These are phyloP conservation scores for Penicillium simplicissimum DNA, from an alignment of 495 filamentous ascomycete genomes.

Conservation along the genomic window DNA sequence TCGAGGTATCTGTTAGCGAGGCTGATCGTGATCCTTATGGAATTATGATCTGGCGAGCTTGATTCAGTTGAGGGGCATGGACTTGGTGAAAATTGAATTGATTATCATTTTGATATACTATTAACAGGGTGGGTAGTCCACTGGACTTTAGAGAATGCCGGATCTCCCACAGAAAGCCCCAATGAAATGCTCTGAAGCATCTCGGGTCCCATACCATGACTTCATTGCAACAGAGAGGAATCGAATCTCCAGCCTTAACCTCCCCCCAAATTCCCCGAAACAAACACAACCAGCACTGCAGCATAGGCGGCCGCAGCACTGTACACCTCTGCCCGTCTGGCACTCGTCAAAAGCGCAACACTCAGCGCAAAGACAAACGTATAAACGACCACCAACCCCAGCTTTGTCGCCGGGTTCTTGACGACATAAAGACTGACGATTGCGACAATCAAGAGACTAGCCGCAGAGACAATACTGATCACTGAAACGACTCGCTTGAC, in stretches of 20 bases:
- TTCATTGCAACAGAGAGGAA: too few relatives aligned
- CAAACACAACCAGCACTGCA: constrained; percentile 5
- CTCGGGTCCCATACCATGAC: too few relatives aligned
- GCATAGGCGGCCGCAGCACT: constrained; percentile 3
- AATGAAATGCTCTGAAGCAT: too few relatives aligned
- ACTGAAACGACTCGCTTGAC: background rate
- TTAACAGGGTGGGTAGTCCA: too few relatives aligned
- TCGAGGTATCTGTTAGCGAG: constrained; percentile 72
- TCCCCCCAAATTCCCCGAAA: background rate
- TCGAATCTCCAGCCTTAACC: background rate
- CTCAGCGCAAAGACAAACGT: constrained; percentile 5
- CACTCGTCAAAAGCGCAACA: background rate
- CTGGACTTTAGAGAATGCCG: too few relatives aligned
- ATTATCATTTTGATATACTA: background rate
- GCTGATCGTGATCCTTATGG: constrained; percentile 78
- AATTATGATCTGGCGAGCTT: constrained; percentile 55
- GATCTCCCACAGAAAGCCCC: too few relatives aligned
- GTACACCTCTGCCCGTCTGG: background rate
- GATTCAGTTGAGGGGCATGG: background rate
- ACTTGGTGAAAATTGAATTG: background rate
- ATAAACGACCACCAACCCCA: constrained; percentile 1
- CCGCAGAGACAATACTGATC: background rate
- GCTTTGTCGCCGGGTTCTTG: background rate
- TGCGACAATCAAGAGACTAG: background rate
- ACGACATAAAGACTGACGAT: constrained; percentile 5